phyloP scores from a whole-genome alignment of 2,329 filamentous ascomycete genomes.

The Sclerotinia glacialis region DNA sequence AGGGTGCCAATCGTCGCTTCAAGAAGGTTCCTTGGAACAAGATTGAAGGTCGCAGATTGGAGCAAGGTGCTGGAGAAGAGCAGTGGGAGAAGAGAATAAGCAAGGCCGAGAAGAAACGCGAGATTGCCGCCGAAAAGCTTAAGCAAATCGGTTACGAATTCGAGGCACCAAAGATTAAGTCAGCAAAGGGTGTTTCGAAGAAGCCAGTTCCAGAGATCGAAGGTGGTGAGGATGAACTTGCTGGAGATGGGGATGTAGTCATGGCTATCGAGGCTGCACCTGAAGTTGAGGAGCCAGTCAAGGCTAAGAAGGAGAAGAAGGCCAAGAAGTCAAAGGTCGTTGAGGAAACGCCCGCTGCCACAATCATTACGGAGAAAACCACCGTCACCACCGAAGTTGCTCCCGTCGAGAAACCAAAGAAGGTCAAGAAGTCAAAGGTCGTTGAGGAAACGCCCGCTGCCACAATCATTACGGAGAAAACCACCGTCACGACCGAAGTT shows the following conservation, averaged over 20 bases:
- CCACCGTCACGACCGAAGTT: slow-evolving; percentile 43
- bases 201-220: slow-evolving; percentile 34
- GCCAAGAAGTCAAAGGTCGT: slow-evolving; percentile 29
- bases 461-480: slow-evolving; percentile 36
- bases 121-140: slow-evolving; percentile 68
- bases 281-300: slow-evolving; percentile 21
- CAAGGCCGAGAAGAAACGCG: slow-evolving; percentile 69
- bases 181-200: slow-evolving; percentile 51
- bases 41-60: slow-evolving; percentile 73
- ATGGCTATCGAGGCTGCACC: slow-evolving; percentile 39
- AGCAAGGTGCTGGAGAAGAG: slow-evolving; percentile 68
- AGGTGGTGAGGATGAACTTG: slow-evolving; percentile 30
- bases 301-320: slow-evolving; percentile 33
- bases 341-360: slow-evolving; percentile 22
- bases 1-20: slow-evolving; percentile 86
- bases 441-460: slow-evolving; percentile 23
- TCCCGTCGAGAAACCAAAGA: slow-evolving; percentile 32
- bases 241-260: slow-evolving; percentile 23
- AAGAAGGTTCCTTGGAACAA: slow-evolving; percentile 85
- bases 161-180: slow-evolving; percentile 69
- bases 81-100: slow-evolving; percentile 75
- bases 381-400: slow-evolving; percentile 44
- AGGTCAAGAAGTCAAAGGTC: slow-evolving; percentile 37
- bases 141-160: slow-evolving; percentile 83
- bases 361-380: slow-evolving; percentile 36